Evolutionary conservation across 1,284 basidiomycete genomes (phyloP), one percentile per base, ranked within the genome.

Genomic region (Grifola frondosa): DNA sequence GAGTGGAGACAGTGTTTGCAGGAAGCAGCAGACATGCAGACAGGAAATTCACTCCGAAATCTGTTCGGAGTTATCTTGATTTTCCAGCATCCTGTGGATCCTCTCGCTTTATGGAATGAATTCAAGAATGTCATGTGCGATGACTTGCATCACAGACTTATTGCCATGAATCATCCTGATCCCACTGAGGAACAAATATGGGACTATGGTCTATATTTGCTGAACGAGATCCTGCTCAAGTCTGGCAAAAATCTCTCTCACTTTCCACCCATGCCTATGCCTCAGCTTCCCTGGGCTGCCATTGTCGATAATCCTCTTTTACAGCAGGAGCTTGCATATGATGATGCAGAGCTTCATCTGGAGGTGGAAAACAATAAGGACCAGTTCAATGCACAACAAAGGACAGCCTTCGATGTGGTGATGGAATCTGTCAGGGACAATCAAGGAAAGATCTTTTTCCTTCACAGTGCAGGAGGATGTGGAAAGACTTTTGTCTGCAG

Each of bases 401-500:
- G 7, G 6, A 20, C 1, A 19, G 65, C 65, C 0, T 74, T 52
- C 50, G 42, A 69, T 32, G 6, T 32, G 3, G 61, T 75, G 23
- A 42, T 65, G 4, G 28, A 50, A 5, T 64, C 69, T n/a, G 58
- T 69, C n/a, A 30, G 54, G 1, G 10, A 59, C 1, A 29, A 57
- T 5, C 1, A 30, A 6, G 68, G 69, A 0, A 40, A 52, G 13
- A 24, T 48, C 0, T 75, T 74, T 49, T 78, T 77, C 44, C 42
- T 79, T 9, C 55, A 74, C 44, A 71, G 75, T 36, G 57, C 67
- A 24, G 75, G 68, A 35, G 75, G 75, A 0, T 68, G 65, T 45
- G 74, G 74, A 2, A 80, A 79, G 46, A 79, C 73, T 0, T 78
- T 66, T 57, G 31, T 77, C 0, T 69, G 69, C 44, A 73, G 69